A percentile compares a stretch with the other conserved stretches of the same genome.
Conservation (phyloP, 768 basidiomycete species). For the Trametes villosa region DNA sequence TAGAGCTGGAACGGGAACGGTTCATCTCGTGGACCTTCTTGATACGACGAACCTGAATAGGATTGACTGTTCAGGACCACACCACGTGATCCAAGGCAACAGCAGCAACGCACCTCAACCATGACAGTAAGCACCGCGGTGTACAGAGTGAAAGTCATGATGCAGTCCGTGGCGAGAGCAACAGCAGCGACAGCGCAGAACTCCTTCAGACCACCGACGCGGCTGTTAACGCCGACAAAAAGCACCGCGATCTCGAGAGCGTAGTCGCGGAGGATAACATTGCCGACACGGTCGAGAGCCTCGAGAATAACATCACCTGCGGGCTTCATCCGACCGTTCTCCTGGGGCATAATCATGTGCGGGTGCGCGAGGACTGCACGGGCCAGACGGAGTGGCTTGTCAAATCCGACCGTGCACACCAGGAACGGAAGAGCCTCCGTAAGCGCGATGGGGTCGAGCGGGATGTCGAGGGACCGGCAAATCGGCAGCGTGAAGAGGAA, state of each 20-base stretch:
- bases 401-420: conserved; percentile 97
- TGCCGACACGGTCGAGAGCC: conserved; percentile 78
- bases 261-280: conserved; percentile 90
- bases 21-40: conserved; percentile 60
- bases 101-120: conserved; percentile 72
- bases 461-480: conserved; percentile 77
- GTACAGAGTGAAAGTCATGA: conserved; percentile 89
- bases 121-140: conserved; percentile 89
- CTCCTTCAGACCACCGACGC: conserved; percentile 88
- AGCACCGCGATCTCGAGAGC: conserved; percentile 91
- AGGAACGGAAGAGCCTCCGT: conserved; percentile 97
- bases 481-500: conserved; percentile 84
- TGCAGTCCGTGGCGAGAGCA: conserved; percentile 84
- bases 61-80: neutral
- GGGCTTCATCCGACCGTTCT: conserved; percentile 61
- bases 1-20: conserved; percentile 38
- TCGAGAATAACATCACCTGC: conserved; percentile 85
- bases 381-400: conserved; percentile 93
- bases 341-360: conserved; percentile 43
- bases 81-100: conserved; percentile 8
- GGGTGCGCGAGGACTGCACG: conserved; percentile 88
- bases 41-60: conserved; percentile 68
- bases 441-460: conserved; percentile 89
- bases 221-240: conserved; percentile 81
- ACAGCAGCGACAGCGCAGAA: conserved; percentile 95